A percentile compares a stretch with the other conserved stretches of the same genome.
phyloP scores from a whole-genome alignment of 2,329 filamentous ascomycete species.

The Fusarium domesticum region DNA sequence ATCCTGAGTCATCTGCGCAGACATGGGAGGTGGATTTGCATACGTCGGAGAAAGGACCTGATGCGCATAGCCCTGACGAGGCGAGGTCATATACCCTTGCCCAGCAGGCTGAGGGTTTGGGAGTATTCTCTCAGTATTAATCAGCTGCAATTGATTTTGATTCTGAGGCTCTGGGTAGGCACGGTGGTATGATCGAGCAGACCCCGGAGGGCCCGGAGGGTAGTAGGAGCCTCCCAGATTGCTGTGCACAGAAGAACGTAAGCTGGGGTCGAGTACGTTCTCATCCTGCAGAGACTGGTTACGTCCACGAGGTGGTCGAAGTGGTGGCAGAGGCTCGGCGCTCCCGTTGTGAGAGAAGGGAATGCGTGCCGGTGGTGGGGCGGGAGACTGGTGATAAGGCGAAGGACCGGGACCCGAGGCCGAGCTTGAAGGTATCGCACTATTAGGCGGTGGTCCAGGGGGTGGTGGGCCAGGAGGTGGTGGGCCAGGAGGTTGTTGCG shows the following conservation, averaged over 20 bases:
- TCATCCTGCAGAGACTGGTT: slow-evolving; percentile 36
- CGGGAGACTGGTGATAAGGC: slow-evolving; percentile 29
- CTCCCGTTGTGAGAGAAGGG: slow-evolving; percentile 37
- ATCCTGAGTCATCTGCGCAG: slow-evolving; percentile 34
- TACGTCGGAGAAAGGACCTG: slow-evolving; percentile 40
- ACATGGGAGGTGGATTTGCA: slow-evolving; percentile 30
- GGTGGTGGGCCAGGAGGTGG: slow-evolving; percentile 29
- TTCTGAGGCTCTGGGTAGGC: slow-evolving; percentile 33
- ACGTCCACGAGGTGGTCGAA: slow-evolving; percentile 38
- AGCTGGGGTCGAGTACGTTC: slow-evolving; percentile 31
- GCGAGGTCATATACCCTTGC: slow-evolving; percentile 36
- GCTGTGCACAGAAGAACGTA: slow-evolving; percentile 30
- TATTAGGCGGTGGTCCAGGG: slow-evolving; percentile 19
- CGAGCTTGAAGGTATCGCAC: slow-evolving; percentile 14
- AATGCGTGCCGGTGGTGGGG: slow-evolving; percentile 31
- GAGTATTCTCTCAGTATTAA: slow-evolving; percentile 34
- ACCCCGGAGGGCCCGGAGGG: slow-evolving; percentile 26
- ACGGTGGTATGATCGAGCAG: slow-evolving; percentile 32
- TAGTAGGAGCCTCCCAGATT: slow-evolving; percentile 32
- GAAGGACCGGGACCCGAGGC: slow-evolving; percentile 21
- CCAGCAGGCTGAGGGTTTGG: slow-evolving; percentile 34
- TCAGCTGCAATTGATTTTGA: slow-evolving; percentile 30
- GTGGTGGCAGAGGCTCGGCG: slow-evolving; percentile 38
- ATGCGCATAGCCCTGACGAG: slow-evolving; percentile 31
- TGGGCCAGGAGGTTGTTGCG: slow-evolving; percentile 32